Conservation (phyloP, 805 yeast species). For the Starmerella bombicola region DNA sequence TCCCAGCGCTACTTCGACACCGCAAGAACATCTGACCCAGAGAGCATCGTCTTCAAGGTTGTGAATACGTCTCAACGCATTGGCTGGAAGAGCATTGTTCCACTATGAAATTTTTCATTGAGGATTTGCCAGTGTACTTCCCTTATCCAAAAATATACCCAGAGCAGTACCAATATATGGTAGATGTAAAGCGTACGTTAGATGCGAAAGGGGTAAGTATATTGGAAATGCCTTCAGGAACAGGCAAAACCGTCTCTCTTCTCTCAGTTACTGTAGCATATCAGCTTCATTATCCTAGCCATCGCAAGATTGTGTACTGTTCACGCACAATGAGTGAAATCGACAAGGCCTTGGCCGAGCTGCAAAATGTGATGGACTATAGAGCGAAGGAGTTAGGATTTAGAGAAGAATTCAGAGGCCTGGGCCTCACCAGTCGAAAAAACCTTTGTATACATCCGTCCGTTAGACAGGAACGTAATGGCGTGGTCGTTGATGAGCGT, state of each 20-base stretch:
- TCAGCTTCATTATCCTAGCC: conserved; percentile 88
- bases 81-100: no score
- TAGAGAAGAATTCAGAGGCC: conserved; percentile 81
- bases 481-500: conserved; percentile 86
- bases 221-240: conserved; percentile 98
- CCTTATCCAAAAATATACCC: conserved; percentile 97
- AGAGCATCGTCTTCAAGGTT: no score
- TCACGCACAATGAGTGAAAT: conserved; percentile 99
- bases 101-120: conserved; percentile 76
- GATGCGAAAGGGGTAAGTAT: conserved; percentile 97
- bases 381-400: conserved; percentile 72
- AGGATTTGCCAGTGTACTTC: conserved; percentile 87
- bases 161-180: conserved; percentile 96
- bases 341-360: conserved; percentile 89
- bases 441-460: conserved; percentile 85
- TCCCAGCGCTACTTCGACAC: no score
- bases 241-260: conserved; percentile 92
- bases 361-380: conserved; percentile 76
- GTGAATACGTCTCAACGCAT: no score
- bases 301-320: conserved; percentile 85
- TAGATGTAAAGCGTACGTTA: conserved; percentile 80
- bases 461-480: conserved; percentile 78
- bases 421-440: conserved; percentile 89
- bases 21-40: no score
- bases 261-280: conserved; percentile 87